These are phyloP conservation scores for Colletotrichum ledebouriae DNA, from an alignment of 2,329 filamentous ascomycete species.

Conservation along the genomic window DNA sequence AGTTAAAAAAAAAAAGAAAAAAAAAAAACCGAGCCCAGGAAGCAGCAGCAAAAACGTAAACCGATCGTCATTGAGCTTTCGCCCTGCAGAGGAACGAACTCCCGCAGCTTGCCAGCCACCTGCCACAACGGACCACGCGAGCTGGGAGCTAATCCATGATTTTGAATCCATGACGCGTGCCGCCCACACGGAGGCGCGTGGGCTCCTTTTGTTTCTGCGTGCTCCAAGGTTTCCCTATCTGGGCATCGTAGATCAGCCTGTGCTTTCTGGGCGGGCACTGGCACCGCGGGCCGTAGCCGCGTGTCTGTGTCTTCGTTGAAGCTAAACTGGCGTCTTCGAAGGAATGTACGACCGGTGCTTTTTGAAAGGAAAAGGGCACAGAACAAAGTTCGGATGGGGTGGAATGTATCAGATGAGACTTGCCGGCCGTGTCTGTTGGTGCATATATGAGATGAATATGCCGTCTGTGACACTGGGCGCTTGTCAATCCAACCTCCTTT, in stretches of 20 bases:
- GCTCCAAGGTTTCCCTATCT: background rate
- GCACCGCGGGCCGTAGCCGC: background rate
- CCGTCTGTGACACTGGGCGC: background rate
- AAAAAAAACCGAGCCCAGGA: too few relatives aligned
- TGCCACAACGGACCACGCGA: slow-evolving; percentile 13
- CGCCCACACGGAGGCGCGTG: background rate
- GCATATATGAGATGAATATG: background rate
- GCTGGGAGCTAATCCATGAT: slow-evolving; percentile 11
- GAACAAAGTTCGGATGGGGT: slow-evolving; percentile 18
- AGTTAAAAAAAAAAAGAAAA: too few relatives aligned
- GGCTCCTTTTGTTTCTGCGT: background rate
- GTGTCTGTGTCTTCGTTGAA: background rate
- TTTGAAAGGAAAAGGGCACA: background rate
- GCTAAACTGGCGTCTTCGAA: too few relatives aligned
- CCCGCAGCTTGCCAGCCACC: slow-evolving; percentile 7
- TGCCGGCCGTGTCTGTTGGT: background rate
- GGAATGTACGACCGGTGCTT: background rate
- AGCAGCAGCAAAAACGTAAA: background rate
- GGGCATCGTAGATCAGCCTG: background rate
- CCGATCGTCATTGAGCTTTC: slow-evolving; percentile 12
- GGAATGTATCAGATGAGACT: slow-evolving; percentile 26
- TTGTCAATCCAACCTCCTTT: background rate
- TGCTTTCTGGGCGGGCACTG: background rate
- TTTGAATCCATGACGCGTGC: slow-evolving; percentile 10
- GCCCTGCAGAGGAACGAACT: slow-evolving; percentile 13